Percentiles rank a stretch among this genome's conserved stretches.
Evolutionary conservation across 2,329 filamentous ascomycete genomes (phyloP).

Genomic region (Cytospora piceicola): DNA sequence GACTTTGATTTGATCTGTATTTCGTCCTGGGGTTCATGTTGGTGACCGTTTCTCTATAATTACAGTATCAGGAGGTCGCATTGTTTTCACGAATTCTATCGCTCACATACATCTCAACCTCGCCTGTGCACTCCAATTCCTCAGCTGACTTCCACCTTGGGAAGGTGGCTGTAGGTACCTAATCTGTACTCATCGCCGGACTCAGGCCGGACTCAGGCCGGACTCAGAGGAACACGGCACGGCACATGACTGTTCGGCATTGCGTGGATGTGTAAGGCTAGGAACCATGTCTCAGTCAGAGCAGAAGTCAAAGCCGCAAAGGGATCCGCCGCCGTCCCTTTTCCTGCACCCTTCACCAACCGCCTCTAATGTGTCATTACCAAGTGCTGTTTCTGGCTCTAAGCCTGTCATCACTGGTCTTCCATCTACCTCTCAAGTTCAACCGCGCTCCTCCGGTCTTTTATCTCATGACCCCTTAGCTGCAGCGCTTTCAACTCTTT

Average conservation of each 20-base stretch:
- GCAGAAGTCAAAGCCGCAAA: slow-evolving; percentile 46
- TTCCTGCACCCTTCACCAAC: slow-evolving; percentile 84
- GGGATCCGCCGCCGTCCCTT: slow-evolving; percentile 70
- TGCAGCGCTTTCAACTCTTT: slow-evolving; percentile 23
- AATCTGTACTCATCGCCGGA: slow-evolving; percentile 10
- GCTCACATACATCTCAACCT: background rate
- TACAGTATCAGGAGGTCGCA: background rate
- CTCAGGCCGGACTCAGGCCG: slow-evolving; percentile 7
- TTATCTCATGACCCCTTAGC: slow-evolving; percentile 25
- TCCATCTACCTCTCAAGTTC: slow-evolving; percentile 16
- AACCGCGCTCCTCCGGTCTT: slow-evolving; percentile 18
- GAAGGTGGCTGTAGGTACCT: slow-evolving; percentile 21
- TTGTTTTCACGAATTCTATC: background rate
- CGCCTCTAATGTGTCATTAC: slow-evolving; percentile 69
- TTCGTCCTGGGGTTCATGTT: background rate
- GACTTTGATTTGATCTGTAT: background rate
- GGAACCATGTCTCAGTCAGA: slow-evolving; percentile 45
- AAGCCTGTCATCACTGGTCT: slow-evolving; percentile 23
- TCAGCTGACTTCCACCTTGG: slow-evolving; percentile 23
- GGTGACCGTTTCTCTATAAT: background rate
- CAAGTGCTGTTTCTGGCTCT: slow-evolving; percentile 45
- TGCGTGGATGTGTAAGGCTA: slow-evolving; percentile 26
- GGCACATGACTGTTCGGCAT: slow-evolving; percentile 2
- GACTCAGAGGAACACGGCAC: slow-evolving; percentile 15
- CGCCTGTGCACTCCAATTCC: background rate